These are phyloP conservation scores for Nigrospora oryzae DNA, from an alignment of 2,329 filamentous ascomycete genomes.

Conservation along the genomic window DNA sequence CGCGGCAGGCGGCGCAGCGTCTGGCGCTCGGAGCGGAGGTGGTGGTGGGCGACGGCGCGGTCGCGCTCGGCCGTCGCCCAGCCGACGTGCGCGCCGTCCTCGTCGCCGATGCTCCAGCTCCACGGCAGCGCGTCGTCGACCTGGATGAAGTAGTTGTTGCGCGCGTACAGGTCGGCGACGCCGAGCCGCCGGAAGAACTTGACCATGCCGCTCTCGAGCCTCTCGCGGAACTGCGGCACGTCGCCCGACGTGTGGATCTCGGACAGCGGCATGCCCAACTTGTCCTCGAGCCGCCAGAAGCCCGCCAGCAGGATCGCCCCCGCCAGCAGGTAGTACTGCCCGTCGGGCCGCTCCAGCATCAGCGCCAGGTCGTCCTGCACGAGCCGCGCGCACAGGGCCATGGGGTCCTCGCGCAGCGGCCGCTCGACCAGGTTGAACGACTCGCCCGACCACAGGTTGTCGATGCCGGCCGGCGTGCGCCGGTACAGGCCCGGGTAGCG, in stretches of 20 bases:
- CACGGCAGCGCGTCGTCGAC: constrained; percentile 72
- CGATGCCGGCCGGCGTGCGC: constrained; percentile 54
- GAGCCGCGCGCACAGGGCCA: constrained; percentile 64
- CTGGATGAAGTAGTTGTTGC: constrained; percentile 85
- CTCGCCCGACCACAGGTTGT: constrained; percentile 65
- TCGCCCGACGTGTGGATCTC: constrained; percentile 74
- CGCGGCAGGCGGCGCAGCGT: constrained; percentile 53
- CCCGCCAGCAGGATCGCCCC: constrained; percentile 69
- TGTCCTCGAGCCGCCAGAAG: constrained; percentile 78
- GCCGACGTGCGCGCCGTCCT: constrained; percentile 55
- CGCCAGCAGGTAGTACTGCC: constrained; percentile 73
- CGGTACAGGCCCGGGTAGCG: constrained; percentile 67
- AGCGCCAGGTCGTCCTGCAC: constrained; percentile 77
- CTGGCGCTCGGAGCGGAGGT: constrained; percentile 71
- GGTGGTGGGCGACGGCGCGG: constrained; percentile 63
- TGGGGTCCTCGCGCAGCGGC: constrained; percentile 67
- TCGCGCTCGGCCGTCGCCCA: constrained; percentile 75
- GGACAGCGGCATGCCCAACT: constrained; percentile 69
- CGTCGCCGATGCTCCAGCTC: constrained; percentile 66
- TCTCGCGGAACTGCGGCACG: constrained; percentile 38
- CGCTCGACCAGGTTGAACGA: constrained; percentile 57
- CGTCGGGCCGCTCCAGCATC: constrained; percentile 70
- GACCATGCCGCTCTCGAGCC: constrained; percentile 24
- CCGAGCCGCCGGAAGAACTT: constrained; percentile 64
- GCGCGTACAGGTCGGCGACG: constrained; percentile 52